Base-by-base conservation (phyloP, 345 rosid genomes). In the Rhizophora mangle region DNA sequence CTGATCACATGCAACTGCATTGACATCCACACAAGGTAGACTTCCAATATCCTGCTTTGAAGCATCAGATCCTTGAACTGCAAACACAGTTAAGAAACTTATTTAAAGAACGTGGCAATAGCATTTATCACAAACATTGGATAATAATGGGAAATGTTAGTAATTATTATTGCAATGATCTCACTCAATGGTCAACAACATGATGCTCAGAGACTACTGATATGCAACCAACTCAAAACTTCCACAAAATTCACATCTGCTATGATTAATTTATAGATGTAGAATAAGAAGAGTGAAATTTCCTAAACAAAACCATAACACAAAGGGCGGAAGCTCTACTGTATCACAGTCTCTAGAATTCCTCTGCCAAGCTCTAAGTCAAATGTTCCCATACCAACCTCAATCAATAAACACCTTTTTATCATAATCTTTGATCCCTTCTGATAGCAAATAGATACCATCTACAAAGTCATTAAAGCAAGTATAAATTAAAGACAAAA, bases 11-110 rank as follows among this genome's bases (percentile, higher is more conserved):
- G 75, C 80, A 68, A 53, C 73, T 32, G 80, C 72, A 76, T 66
- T 83, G 54, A 75, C 74, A 70, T 88, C 79, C 36, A 73, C 75
- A 68, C 79, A 79, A 57, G 78, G 71, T 67, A 68, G 39, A 61
- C 73, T 59, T 37, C 75, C 79, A 22, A 47, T 21, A 68, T 74
- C 83, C 29, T 78, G 68, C 64, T 73, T 68, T 37, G 62, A 79
- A 71, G 49, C 61, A 58, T 69, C 63, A 64, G 85, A 76, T 19
- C 61, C 87, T 56, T 72, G 59, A 55, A 84, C 96, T 85, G 83
- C 52, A 64, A 74, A 52, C 52, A 76, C 24, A 68, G 20, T 60
- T 24, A 64, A 76, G 10, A 70, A 15, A 34, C 11, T 47, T 19
- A 77, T 68, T 52, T 29, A 2, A 62, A 62, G 8, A 24, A 16